A percentile compares a stretch with the other conserved stretches of the same genome.
These are phyloP conservation scores for Phytophthora constricta DNA, from an alignment of 352 stramenopile species.

Conservation along the genomic window DNA sequence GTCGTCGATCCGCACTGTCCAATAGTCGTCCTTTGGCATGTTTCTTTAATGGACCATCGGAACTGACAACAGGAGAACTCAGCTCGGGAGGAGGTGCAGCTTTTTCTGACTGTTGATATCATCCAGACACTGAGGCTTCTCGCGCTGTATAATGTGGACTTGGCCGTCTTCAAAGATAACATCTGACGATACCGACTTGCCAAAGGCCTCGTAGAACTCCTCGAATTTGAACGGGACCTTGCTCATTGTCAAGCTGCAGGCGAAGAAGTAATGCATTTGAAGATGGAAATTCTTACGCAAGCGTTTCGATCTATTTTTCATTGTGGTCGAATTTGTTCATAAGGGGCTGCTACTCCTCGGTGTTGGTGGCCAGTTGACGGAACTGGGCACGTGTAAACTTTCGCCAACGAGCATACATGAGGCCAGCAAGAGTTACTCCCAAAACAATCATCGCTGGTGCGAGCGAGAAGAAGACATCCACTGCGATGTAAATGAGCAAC, in stretches of 20 bases:
- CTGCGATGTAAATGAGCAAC: conserved; percentile 53
- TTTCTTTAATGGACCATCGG: conserved; percentile 12
- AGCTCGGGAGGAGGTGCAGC: not conserved
- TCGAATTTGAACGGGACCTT: conserved; percentile 55
- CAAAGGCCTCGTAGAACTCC: conserved; percentile 72
- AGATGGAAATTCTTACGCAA: conserved; percentile 3
- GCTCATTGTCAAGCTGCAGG: no score
- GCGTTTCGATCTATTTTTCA: conserved; percentile 35
- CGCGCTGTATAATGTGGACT: conserved; percentile 43
- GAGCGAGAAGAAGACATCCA: conserved; percentile 55
- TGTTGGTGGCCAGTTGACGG: conserved; percentile 34
- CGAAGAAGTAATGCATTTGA: not conserved
- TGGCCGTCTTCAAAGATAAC: conserved; percentile 46
- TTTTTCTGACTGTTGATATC: conserved; percentile 1
- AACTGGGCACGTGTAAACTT: conserved; percentile 60
- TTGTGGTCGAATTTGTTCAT: conserved; percentile 8
- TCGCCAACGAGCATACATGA: conserved; percentile 48
- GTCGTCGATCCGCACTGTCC: conserved; percentile 33
- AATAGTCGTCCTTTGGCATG: conserved; percentile 34
- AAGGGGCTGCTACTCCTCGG: conserved; percentile 20
- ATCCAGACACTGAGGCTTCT: conserved; percentile 4
- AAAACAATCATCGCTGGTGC: conserved; percentile 49
- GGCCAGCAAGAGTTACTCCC: conserved; percentile 40
- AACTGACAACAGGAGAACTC: not conserved
- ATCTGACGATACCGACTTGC: conserved; percentile 58